Conservation (phyloP, 495 filamentous ascomycete genomes). For the Echria macrotheca region DNA sequence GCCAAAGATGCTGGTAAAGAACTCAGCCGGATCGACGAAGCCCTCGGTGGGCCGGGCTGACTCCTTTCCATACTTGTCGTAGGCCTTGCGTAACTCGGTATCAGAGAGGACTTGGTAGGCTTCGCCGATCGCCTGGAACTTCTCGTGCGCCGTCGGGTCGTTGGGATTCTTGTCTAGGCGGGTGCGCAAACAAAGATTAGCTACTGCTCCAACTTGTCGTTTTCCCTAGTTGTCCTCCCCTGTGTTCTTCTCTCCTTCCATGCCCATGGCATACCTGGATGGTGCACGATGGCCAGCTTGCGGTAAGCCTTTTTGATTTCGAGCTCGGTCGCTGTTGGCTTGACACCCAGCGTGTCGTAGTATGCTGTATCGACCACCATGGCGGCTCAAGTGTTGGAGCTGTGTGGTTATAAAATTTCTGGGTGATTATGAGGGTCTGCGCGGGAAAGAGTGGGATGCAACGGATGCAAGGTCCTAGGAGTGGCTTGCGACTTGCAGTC, state of each 20-base stretch:
- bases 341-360: slow-evolving; percentile 87
- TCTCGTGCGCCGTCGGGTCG: slow-evolving; percentile 86
- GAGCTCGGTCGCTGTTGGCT: slow-evolving; percentile 81
- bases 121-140: slow-evolving; percentile 94
- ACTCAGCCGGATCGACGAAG: slow-evolving; percentile 95
- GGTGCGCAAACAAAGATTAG: not conserved
- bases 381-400: too few species aligned
- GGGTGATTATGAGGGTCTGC: not conserved
- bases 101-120: slow-evolving; percentile 96
- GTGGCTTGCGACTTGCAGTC: too few species aligned
- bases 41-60: slow-evolving; percentile 78
- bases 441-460: not conserved
- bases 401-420: not conserved
- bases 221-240: too few species aligned
- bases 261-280: slow-evolving; percentile 52
- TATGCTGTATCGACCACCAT: slow-evolving; percentile 85
- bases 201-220: too few species aligned
- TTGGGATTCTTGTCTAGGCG: slow-evolving; percentile 90
- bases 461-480: too few species aligned
- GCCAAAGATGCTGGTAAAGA: slow-evolving; percentile 98
- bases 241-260: too few species aligned
- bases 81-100: slow-evolving; percentile 75
- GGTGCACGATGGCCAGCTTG: slow-evolving; percentile 78
- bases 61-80: slow-evolving; percentile 97
- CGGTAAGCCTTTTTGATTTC: slow-evolving; percentile 99